Evolutionary conservation across 768 basidiomycete genomes (phyloP).

Genomic region (Kwoniella botswanensis): DNA sequence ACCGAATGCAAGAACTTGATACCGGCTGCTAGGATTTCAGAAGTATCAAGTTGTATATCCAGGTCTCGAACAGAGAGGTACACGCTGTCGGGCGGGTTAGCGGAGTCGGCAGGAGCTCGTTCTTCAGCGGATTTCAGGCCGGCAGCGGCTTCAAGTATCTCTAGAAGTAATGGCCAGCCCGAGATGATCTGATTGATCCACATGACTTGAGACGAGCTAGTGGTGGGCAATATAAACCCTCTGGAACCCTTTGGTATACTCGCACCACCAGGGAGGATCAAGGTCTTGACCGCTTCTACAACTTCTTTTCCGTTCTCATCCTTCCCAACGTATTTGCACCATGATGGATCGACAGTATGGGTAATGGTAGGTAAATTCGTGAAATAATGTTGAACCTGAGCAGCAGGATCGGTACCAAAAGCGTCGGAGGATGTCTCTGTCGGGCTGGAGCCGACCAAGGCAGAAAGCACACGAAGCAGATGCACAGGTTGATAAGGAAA

Average conservation of each 20-base stretch:
- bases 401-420: constrained; percentile 62
- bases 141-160: constrained; percentile 65
- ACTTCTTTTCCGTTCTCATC: constrained; percentile 64
- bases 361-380: constrained; percentile 73
- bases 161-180: constrained; percentile 84
- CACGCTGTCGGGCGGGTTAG: constrained; percentile 16
- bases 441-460: constrained; percentile 64
- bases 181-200: constrained; percentile 79
- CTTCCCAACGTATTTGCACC: constrained; percentile 67
- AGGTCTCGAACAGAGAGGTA: constrained; percentile 57
- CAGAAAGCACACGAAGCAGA: constrained; percentile 72
- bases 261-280: constrained; percentile 65
- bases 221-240: constrained; percentile 70
- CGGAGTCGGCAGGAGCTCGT: not conserved
- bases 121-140: constrained; percentile 28
- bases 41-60: constrained; percentile 70
- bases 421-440: constrained; percentile 10
- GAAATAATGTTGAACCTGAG: constrained; percentile 77
- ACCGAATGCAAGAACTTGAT: constrained; percentile 80
- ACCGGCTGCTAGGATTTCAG: constrained; percentile 70
- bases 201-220: constrained; percentile 68
- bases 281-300: constrained; percentile 59
- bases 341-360: constrained; percentile 71
- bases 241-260: constrained; percentile 69
- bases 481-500: constrained; percentile 80